phyloP scores from a whole-genome alignment of 176 grass and related monocot genomes.

The Aegilops bicornis region DNA sequence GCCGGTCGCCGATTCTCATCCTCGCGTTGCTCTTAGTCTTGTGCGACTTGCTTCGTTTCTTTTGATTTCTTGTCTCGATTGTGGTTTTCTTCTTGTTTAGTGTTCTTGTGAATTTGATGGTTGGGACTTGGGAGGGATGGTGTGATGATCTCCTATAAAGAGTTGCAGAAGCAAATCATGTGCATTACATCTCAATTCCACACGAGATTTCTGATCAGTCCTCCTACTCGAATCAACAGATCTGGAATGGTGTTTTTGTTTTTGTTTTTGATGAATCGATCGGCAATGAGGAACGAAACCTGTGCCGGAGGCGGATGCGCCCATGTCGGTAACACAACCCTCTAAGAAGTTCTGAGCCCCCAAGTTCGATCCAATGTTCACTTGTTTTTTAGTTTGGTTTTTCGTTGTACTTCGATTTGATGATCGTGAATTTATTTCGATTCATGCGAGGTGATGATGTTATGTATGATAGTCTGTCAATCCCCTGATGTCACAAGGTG shows the following conservation, averaged over 20 bases:
- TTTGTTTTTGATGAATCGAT: no score
- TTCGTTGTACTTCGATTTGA: no score
- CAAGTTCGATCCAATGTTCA: neutral
- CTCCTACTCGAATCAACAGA: no score
- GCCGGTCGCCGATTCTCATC: neutral
- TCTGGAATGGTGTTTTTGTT: no score
- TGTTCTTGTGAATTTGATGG: neutral
- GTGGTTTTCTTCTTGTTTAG: no score
- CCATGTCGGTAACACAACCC: constrained; percentile 74
- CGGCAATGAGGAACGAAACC: constrained; percentile 59
- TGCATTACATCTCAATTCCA: constrained; percentile 42
- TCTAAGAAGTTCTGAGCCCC: constrained; percentile 96
- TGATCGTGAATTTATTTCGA: neutral
- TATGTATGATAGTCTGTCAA: constrained; percentile 64
- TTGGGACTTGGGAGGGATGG: constrained; percentile 17
- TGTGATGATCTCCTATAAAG: constrained; percentile 31
- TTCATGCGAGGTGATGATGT: constrained; percentile 56
- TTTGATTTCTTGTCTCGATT: neutral
- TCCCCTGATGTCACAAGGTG: constrained; percentile 71
- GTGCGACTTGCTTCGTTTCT: neutral
- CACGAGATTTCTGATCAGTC: constrained; percentile 69
- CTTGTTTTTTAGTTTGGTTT: no score
- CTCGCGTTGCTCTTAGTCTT: no score
- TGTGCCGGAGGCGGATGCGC: constrained; percentile 56
- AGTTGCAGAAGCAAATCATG: constrained; percentile 29